phyloP scores from a whole-genome alignment of 306 rosid genomes.

The Quercus aquifolioides region DNA sequence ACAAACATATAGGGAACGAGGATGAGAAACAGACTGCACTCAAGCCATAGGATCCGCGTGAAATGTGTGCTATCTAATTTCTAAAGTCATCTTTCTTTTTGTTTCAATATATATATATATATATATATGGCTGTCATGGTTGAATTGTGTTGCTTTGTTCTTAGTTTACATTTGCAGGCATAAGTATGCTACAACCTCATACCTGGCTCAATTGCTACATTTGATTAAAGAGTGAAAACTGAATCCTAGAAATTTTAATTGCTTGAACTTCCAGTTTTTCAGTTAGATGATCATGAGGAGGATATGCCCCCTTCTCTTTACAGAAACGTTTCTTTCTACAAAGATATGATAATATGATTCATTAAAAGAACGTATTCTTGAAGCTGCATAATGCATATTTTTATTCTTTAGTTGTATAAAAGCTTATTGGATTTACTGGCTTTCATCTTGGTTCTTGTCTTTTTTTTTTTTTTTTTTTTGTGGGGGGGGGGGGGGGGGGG shows the following conservation, averaged over 20 bases:
- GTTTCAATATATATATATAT: no score
- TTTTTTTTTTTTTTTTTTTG: no score
- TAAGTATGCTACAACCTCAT: background rate
- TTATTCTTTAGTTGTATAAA: no score
- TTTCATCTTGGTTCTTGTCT: background rate
- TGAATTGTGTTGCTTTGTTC: background rate
- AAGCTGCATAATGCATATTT: background rate
- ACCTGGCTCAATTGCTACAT: background rate
- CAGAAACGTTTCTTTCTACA: background rate
- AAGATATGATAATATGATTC: background rate
- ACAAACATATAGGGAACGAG: background rate
- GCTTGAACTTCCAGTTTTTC: background rate
- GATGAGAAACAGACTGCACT: background rate
- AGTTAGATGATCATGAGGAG: background rate
- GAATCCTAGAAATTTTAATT: background rate
- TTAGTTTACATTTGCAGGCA: background rate
- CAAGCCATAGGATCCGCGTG: background rate
- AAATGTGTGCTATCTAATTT: background rate
- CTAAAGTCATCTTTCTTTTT: background rate
- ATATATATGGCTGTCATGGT: background rate
- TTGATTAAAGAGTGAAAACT: background rate
- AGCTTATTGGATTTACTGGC: background rate
- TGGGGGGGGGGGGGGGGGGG: no score
- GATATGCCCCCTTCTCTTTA: background rate
- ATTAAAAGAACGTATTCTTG: background rate